Evolutionary conservation across 306 rosid species (phyloP).

Genomic region (Vigna angularis): DNA sequence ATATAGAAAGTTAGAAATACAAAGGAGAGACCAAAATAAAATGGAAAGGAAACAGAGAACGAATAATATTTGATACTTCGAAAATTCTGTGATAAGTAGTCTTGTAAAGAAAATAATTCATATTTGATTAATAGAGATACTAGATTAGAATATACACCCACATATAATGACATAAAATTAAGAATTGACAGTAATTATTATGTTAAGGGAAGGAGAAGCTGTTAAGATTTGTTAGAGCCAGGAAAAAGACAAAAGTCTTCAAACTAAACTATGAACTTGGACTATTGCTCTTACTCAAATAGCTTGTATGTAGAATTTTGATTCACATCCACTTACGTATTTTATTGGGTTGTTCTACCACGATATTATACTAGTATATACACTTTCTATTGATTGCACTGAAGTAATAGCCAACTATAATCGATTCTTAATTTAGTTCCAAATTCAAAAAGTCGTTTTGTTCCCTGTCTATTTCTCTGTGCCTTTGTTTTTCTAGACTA

Average conservation of each 20-base stretch:
- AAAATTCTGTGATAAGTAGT: no score
- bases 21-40: neutral
- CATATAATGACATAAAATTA: no score
- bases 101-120: no score
- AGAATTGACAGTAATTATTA: no score
- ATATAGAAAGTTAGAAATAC: neutral
- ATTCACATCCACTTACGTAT: neutral
- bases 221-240: no score
- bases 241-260: no score
- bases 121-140: no score
- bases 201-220: no score
- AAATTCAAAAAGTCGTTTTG: neutral
- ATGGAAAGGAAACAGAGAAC: no score
- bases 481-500: neutral
- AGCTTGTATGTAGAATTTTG: neutral
- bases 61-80: no score
- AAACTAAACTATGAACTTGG: neutral
- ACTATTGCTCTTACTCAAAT: neutral
- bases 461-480: neutral
- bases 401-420: neutral
- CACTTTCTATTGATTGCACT: neutral
- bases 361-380: neutral
- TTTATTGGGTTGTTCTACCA: neutral
- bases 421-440: neutral
- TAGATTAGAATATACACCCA: no score